Evolutionary conservation across 306 rosid genomes (phyloP), one percentile per base, ranked within the genome.

Genomic region (Argentina anserina): DNA sequence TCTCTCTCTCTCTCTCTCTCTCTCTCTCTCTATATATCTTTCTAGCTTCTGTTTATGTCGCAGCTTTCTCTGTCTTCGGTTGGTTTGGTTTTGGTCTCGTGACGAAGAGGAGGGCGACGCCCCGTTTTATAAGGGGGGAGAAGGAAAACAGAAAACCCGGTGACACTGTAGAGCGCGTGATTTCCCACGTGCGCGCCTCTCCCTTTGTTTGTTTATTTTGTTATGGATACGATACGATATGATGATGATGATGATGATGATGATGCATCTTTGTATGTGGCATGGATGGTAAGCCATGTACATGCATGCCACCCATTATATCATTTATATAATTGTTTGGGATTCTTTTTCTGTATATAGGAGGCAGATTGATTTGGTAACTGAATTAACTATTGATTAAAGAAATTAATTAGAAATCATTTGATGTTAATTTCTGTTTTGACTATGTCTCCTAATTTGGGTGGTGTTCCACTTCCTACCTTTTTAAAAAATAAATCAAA

Each of bases 1-100:
- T n/a, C 25, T 45, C 2, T 18, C 4, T 36, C 66, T 55, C 43
- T 33, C 62, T 34, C 42, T 23, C 31, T 52, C 15, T 65, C 25
- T 62, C 69, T 69, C 61, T 70, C 56, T 71, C 59, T 29, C 56
- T n/a, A n/a, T n/a, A n/a, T n/a, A n/a, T 46, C 64, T 23, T 63
- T 15, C 4, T 1, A 15, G 3, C 36, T 33, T 33, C 36, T 33
- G 36, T 2, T 33, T 33, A 3, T 33, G 4, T 33, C 36, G 36
- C n/a, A n/a, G 36, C 36, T 5, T 33, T 33, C 36, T 33, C 74
- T 45, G 47, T 20, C 59, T 4, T 12, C 15, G 61, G 15, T 29
- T 28, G 31, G 60, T 9, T 53, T 53, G 58, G 59, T n/a, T 55
- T 18, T 20, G 26, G 64, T 58, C 20, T 28, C 20, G 63, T 58